Evolutionary conservation across 2,329 filamentous ascomycete species (phyloP), one percentile per base, ranked within the genome.

Genomic region (Aspergillus ustus): DNA sequence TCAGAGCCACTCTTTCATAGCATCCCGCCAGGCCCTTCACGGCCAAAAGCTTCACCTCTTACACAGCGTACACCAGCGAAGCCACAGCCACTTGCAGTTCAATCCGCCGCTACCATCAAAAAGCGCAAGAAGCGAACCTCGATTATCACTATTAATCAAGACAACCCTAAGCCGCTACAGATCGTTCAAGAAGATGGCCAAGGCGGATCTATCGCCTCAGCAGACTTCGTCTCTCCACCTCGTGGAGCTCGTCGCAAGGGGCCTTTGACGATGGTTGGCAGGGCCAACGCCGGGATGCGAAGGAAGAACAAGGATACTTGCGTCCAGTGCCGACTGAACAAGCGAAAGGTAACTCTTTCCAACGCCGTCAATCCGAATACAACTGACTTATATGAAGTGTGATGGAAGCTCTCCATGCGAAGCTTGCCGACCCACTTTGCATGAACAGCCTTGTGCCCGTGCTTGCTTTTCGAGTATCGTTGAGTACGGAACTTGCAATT

Each of bases 391-490:
- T 43, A 7, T 22, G 6, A 54, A 79, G 77, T 80, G 78, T 60
- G 76, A 78, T 67, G 78, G 78, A 59, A 75, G 73, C 59, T 67
- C 76, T 17, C 78, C 78, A 19, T 80, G 78, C 63, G 73, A 77
- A 61, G 77, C 77, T 37, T 80, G 78, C 60, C 72, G 75, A 11
- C 77, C 75, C 19, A 77, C 77, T 7, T 71, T 79, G 19, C 73
- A 78, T 59, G 76, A 79, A 55, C 78, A 80, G 57, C 78, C 78
- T 11, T 81, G 79, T 63, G 77, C 77, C 7, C 74, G 72, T 31
- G 78, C 79, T 29, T 78, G 78, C 61, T 81, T 81, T 60, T 73
- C 77, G 20, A 79, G 75, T 55, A 77, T 81, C 55, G 76, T 81
- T 25, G 76, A 79, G 61, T 77, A 75, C 45, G 79, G 78, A 45